Percentiles rank a stretch among this genome's conserved stretches.
These are phyloP conservation scores for Gracilaria caudata DNA, from an alignment of 23 red algal species.

Conservation along the genomic window DNA sequence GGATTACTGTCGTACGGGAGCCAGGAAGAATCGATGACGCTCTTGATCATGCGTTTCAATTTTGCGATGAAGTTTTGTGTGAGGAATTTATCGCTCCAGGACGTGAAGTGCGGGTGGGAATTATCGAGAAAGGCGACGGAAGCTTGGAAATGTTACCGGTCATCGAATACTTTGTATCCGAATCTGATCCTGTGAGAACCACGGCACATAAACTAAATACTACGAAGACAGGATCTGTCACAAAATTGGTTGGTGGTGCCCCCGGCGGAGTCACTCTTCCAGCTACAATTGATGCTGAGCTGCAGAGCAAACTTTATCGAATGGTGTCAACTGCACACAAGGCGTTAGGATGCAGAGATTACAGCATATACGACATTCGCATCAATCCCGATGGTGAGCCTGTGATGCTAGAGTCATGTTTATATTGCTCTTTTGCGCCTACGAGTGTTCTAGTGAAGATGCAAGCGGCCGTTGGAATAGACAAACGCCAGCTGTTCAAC, in stretches of 20 bases:
- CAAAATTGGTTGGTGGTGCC: background rate
- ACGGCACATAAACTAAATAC: constrained; percentile 46
- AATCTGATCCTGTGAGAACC: constrained; percentile 41
- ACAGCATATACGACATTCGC: constrained; percentile 81
- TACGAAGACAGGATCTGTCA: background rate
- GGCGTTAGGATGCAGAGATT: constrained; percentile 66
- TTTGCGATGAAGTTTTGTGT: constrained; percentile 65
- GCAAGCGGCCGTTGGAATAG: constrained; percentile 33
- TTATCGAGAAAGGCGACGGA: constrained; percentile 55
- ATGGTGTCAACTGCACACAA: constrained; percentile 50
- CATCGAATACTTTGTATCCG: constrained; percentile 67
- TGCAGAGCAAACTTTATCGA: constrained; percentile 46
- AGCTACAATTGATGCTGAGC: constrained; percentile 35
- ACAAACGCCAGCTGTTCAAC: constrained; percentile 38
- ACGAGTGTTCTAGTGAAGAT: constrained; percentile 63
- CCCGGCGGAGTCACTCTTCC: constrained; percentile 18
- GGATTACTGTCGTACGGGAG: constrained; percentile 36
- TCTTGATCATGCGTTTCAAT: constrained; percentile 47
- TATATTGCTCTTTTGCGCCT: constrained; percentile 78
- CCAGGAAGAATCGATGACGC: constrained; percentile 15
- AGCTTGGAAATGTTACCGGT: constrained; percentile 64
- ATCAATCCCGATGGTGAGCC: constrained; percentile 51
- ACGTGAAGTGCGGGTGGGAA: constrained; percentile 50
- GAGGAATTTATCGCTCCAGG: constrained; percentile 72
- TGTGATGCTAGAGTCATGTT: constrained; percentile 67